Evolutionary conservation across 768 basidiomycete genomes (phyloP).

Genomic region (Lentinula aciculospora): DNA sequence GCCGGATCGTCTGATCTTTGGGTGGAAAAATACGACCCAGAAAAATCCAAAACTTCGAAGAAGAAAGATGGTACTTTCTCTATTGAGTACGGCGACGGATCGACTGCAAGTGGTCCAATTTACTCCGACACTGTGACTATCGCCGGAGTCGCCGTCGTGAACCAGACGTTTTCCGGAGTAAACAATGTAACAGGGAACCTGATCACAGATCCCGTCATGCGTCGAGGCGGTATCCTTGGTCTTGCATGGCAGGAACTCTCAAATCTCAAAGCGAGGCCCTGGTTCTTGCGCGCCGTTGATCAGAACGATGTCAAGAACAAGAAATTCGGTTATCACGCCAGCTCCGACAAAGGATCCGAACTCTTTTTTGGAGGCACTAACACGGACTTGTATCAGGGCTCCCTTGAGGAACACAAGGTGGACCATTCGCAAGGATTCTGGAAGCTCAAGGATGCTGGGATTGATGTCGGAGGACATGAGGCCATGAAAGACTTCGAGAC

Average conservation of each 20-base stretch:
- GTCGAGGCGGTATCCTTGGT: conserved; percentile 22
- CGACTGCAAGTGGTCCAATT: conserved; percentile 28
- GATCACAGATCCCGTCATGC: conserved; percentile 8
- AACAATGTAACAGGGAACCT: conserved; percentile 24
- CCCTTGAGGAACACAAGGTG: conserved; percentile 26
- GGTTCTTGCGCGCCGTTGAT: conserved; percentile 34
- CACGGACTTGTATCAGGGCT: conserved; percentile 32
- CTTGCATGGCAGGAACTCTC: conserved; percentile 34
- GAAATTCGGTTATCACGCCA: conserved; percentile 41
- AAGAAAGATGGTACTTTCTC: conserved; percentile 24
- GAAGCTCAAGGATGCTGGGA: conserved; percentile 15
- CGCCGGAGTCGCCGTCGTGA: conserved; percentile 21
- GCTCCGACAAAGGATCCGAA: conserved; percentile 33
- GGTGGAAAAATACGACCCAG: conserved; percentile 23
- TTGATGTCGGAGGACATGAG: conserved; percentile 9
- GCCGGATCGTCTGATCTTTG: conserved; percentile 15
- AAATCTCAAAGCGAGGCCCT: conserved; percentile 19
- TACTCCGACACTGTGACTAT: conserved; percentile 39
- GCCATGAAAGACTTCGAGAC: conserved; percentile 13
- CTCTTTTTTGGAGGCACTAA: conserved; percentile 51
- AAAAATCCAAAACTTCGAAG: conserved; percentile 21
- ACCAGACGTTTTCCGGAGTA: conserved; percentile 28
- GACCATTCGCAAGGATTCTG: conserved; percentile 19
- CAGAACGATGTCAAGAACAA: conserved; percentile 23
- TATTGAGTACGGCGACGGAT: conserved; percentile 38